Evolutionary conservation across 495 filamentous ascomycete species (phyloP).

Genomic region (Antarctomyces pellizariae): DNA sequence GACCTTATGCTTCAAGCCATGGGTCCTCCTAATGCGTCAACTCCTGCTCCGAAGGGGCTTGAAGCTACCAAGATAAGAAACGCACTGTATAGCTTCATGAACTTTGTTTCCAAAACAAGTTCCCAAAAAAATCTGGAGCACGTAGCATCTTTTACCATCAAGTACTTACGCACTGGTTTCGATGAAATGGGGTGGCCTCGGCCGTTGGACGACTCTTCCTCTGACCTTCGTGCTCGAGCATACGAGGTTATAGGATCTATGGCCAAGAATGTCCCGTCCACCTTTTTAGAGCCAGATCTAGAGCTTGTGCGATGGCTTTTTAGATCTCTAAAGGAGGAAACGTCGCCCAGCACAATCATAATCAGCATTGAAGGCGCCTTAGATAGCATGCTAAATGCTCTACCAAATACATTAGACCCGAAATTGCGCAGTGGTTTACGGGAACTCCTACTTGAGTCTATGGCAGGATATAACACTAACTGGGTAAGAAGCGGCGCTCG

Average conservation of each 20-base stretch:
- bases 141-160: slow-evolving; percentile 48
- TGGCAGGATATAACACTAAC: slow-evolving; percentile 29
- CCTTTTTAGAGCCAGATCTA: slow-evolving; percentile 28
- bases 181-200: slow-evolving; percentile 67
- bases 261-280: slow-evolving; percentile 27
- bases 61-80: slow-evolving; percentile 51
- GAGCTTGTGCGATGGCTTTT: slow-evolving; percentile 58
- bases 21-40: slow-evolving; percentile 19
- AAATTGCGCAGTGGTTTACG: slow-evolving; percentile 19
- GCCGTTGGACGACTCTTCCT: slow-evolving; percentile 23
- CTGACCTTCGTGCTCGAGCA: slow-evolving; percentile 45
- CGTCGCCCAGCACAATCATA: slow-evolving; percentile 44
- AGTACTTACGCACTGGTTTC: slow-evolving; percentile 49
- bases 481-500: slow-evolving; percentile 47
- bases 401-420: slow-evolving; percentile 22
- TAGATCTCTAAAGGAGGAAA: slow-evolving; percentile 55
- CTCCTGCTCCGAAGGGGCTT: slow-evolving; percentile 28
- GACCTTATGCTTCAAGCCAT: slow-evolving; percentile 44
- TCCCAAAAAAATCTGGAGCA: slow-evolving; percentile 28
- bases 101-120: slow-evolving; percentile 64
- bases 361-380: slow-evolving; percentile 79
- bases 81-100: slow-evolving; percentile 72
- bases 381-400: slow-evolving; percentile 45
- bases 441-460: slow-evolving; percentile 38
- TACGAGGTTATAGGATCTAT: slow-evolving; percentile 76